phyloP scores from a whole-genome alignment of 768 basidiomycete species.

The Termitomyces sp. region DNA sequence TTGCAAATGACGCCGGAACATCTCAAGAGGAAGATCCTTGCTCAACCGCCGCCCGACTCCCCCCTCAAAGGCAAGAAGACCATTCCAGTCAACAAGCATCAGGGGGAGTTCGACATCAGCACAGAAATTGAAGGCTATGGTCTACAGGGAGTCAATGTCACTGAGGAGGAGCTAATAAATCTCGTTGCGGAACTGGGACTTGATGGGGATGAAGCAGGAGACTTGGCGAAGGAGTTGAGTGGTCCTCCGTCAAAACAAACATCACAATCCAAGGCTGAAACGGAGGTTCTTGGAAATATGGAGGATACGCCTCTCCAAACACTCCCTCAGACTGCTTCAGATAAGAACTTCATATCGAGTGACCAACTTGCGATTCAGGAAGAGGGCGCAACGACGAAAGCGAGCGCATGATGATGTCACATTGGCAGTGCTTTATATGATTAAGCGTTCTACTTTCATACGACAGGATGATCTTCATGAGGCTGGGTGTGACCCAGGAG shows the following conservation, averaged over 20 bases:
- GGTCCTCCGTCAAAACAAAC: constrained; percentile 12
- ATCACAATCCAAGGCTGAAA: not conserved
- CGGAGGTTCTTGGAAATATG: not conserved
- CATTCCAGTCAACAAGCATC: constrained; percentile 50
- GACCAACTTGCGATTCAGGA: not conserved
- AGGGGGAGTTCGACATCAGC: constrained; percentile 56
- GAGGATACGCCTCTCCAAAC: not conserved
- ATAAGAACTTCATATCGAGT: not conserved
- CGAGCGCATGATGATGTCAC: not conserved
- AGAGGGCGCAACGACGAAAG: not conserved
- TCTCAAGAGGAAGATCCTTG: constrained; percentile 52
- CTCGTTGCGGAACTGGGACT: constrained; percentile 74
- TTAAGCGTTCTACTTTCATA: not conserved
- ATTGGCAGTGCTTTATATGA: not conserved
- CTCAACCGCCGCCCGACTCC: constrained; percentile 29
- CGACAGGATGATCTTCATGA: not conserved
- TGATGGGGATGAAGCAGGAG: constrained; percentile 69
- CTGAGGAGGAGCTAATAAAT: constrained; percentile 65
- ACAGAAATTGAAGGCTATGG: constrained; percentile 66
- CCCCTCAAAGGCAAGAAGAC: constrained; percentile 37
- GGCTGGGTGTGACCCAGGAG: no score
- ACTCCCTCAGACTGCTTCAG: not conserved
- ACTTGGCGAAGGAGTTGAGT: constrained; percentile 62
- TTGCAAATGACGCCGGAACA: constrained; percentile 78
- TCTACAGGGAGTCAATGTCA: constrained; percentile 71